Base-by-base conservation (phyloP, 1,284 basidiomycete genomes). In the Cryptococcus jaspeensis region DNA sequence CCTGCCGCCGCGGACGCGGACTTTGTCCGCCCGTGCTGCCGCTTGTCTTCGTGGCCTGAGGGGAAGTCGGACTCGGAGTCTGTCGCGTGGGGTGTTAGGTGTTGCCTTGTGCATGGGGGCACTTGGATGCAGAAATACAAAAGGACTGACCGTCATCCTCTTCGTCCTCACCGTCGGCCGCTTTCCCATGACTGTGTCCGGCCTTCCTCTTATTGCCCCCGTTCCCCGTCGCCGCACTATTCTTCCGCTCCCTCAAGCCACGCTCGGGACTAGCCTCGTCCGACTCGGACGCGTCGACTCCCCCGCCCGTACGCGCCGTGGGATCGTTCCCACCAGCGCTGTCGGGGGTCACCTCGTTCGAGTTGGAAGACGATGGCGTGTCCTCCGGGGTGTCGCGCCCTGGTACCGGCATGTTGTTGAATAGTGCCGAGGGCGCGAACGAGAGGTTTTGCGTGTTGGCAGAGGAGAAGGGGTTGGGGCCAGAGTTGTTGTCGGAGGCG, bases 11-110 rank as follows among this genome's bases (percentile, higher is more conserved):
- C 45, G 9, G 55, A 45, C 16, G 45, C 38, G 18, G 41, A 43
- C 58, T 64, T 68, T 38, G 63, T 55, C 41, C 58, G 57, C 6
- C 44, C 48, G 51, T 74, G 67, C n/a, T 60, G 60, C 13, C 64
- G 55, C 64, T 76, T 76, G 59, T 73, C 74, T 38, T 76, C 73
- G 50, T 76, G 74, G 6, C 64, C 67, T 11, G 62, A 59, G 3
- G 58, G 61, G 3, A 46, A 51, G 35, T 73, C 71, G 0, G 66
- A 67, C 3, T 58, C 62, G 2, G 72, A 70, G 22, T 72, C 73
- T 75, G 45, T 12, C 52, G 37, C 5, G 25, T 23, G 9, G 43
- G 9, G 4, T 32, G 28, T 32, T 32, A 32, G 9, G 28, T 32
- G 28, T 32, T 32, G 4, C 28, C 9, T 32, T 32, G 28, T 32